phyloP scores from a whole-genome alignment of 2,329 filamentous ascomycete genomes.

The Neonectria neomacrospora region DNA sequence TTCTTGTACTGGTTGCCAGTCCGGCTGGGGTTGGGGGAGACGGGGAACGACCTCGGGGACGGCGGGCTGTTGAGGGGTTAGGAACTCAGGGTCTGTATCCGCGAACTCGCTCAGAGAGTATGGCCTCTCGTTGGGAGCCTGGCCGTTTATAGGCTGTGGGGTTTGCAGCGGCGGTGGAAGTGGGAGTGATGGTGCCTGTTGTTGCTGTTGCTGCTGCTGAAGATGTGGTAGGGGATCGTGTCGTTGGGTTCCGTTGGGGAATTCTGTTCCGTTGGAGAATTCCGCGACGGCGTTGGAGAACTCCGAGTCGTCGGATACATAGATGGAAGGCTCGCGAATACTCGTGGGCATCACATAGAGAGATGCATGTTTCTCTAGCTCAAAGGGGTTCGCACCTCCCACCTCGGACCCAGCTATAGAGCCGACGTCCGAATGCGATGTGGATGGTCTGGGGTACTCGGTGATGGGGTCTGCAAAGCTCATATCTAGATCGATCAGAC shows the following conservation, averaged over 20 bases:
- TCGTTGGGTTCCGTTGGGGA: slow-evolving; percentile 35
- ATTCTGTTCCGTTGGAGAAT: slow-evolving; percentile 30
- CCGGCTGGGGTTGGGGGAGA: slow-evolving; percentile 35
- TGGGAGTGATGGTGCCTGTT: slow-evolving; percentile 19
- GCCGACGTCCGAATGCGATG: slow-evolving; percentile 67
- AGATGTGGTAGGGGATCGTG: slow-evolving; percentile 33
- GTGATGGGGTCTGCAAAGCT: slow-evolving; percentile 62
- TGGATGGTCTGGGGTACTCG: slow-evolving; percentile 66
- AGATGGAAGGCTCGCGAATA: slow-evolving; percentile 67
- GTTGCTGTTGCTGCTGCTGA: slow-evolving; percentile 31
- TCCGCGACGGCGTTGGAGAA: slow-evolving; percentile 54
- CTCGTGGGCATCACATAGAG: slow-evolving; percentile 58
- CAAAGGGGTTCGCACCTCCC: slow-evolving; percentile 67
- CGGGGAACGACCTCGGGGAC: slow-evolving; percentile 39
- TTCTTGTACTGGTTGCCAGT: slow-evolving; percentile 33
- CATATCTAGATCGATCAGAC: slow-evolving; percentile 66
- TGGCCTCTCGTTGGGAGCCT: slow-evolving; percentile 42
- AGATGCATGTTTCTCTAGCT: slow-evolving; percentile 71
- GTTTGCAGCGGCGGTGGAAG: slow-evolving; percentile 19
- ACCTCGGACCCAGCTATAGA: slow-evolving; percentile 68
- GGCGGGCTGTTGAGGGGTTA: slow-evolving; percentile 48
- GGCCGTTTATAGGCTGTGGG: slow-evolving; percentile 29
- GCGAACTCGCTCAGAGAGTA: slow-evolving; percentile 56
- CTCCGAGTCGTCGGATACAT: slow-evolving; percentile 68
- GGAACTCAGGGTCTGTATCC: slow-evolving; percentile 53